Conservation (phyloP, 1,139 yeast genomes). For the Hyphopichia burtonii region DNA sequence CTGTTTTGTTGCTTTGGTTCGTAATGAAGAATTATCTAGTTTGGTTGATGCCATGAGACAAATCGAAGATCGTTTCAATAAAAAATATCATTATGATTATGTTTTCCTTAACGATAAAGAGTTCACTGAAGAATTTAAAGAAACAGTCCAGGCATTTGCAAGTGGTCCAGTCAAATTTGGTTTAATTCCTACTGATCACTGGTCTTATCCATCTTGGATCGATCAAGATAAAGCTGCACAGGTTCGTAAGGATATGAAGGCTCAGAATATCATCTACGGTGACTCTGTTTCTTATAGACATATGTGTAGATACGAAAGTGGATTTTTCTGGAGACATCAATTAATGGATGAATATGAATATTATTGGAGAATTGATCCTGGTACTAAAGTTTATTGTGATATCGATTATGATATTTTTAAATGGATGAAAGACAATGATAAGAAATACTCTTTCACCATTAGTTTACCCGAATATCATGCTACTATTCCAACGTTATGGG, state of each 20-base stretch:
- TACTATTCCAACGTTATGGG: conserved; percentile 83
- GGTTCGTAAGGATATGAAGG: conserved; percentile 50
- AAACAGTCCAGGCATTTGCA: conserved; percentile 16
- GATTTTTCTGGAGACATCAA: conserved; percentile 81
- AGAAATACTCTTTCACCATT: conserved; percentile 76
- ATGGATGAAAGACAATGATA: conserved; percentile 72
- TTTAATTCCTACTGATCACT: conserved; percentile 30
- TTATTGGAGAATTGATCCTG: conserved; percentile 97
- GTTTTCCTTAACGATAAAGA: conserved; percentile 46
- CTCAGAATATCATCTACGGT: conserved; percentile 59
- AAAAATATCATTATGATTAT: conserved; percentile 45
- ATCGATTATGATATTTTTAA: conserved; percentile 79
- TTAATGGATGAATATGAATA: conserved; percentile 71
- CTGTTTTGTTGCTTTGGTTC: conserved; percentile 45
- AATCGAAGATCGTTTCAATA: conserved; percentile 46
- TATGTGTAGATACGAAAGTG: conserved; percentile 92
- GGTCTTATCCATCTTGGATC: conserved; percentile 58
- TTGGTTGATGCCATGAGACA: conserved; percentile 42
- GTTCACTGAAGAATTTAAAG: conserved; percentile 40
- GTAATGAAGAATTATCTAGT: conserved; percentile 38
- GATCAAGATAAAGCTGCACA: conserved; percentile 57
- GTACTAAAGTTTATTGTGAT: conserved; percentile 73
- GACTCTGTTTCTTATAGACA: conserved; percentile 64
- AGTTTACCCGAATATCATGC: conserved; percentile 80
- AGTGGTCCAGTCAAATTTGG: conserved; percentile 3